These are phyloP conservation scores for Cyphellophora europaea DNA, from an alignment of 2,329 filamentous ascomycete species.

Conservation along the genomic window DNA sequence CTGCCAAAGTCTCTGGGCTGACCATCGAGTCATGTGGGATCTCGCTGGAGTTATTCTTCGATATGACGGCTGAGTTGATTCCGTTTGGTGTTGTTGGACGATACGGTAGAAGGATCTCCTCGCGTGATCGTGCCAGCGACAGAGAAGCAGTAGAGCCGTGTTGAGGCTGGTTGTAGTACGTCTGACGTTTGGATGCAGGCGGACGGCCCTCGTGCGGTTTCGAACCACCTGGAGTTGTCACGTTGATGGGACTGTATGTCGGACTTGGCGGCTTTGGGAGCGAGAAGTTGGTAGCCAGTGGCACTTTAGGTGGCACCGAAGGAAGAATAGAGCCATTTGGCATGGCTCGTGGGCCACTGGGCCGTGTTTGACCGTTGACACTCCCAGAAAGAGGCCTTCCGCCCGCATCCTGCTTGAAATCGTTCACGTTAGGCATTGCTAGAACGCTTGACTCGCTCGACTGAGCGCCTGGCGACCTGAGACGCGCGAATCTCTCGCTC, in stretches of 20 bases:
- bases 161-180: slow-evolving; percentile 27
- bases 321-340: slow-evolving; percentile 20
- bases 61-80: slow-evolving; percentile 25
- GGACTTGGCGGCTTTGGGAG: slow-evolving; percentile 39
- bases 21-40: slow-evolving; percentile 52
- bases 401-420: slow-evolving; percentile 9
- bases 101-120: slow-evolving; percentile 29
- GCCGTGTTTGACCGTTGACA: slow-evolving; percentile 16
- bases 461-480: slow-evolving; percentile 12
- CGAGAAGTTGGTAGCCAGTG: slow-evolving; percentile 24
- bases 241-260: slow-evolving; percentile 38
- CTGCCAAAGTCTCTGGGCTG: slow-evolving; percentile 59
- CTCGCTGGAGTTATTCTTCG: slow-evolving; percentile 35
- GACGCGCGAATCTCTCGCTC: slow-evolving; percentile 16
- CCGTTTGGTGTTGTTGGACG: slow-evolving; percentile 35
- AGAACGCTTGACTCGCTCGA: slow-evolving; percentile 5
- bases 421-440: slow-evolving; percentile 14
- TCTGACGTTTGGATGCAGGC: slow-evolving; percentile 15
- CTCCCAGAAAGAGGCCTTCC: slow-evolving; percentile 1
- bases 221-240: slow-evolving; percentile 28
- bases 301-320: slow-evolving; percentile 34
- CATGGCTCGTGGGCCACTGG: slow-evolving; percentile 36
- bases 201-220: slow-evolving; percentile 30
- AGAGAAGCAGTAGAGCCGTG: slow-evolving; percentile 23
- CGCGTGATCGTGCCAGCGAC: slow-evolving; percentile 27